These are phyloP conservation scores for Colletotrichum lupini DNA, from an alignment of 2,329 filamentous ascomycete genomes.

Conservation along the genomic window DNA sequence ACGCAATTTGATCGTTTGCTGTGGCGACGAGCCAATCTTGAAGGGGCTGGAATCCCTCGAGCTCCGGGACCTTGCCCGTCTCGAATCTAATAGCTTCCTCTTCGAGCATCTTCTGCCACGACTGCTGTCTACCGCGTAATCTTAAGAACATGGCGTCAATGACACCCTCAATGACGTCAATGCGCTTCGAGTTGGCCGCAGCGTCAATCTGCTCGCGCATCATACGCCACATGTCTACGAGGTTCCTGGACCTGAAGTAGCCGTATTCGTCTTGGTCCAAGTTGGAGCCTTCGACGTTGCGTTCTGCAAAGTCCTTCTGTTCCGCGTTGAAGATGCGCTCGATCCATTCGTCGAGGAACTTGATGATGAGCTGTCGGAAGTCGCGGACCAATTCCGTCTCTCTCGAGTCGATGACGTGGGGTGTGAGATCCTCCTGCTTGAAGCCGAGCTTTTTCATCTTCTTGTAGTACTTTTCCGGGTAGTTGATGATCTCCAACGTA, in stretches of 20 bases:
- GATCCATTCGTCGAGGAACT: constrained; percentile 97
- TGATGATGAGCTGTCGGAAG: constrained; percentile 95
- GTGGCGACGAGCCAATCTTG: constrained; percentile 98
- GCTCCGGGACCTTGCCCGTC: constrained; percentile 60
- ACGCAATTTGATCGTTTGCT: constrained; percentile 98
- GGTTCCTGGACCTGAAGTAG: constrained; percentile 90
- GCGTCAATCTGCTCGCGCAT: constrained; percentile 90
- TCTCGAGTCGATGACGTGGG: constrained; percentile 90
- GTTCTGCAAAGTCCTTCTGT: constrained; percentile 81
- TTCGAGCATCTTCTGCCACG: constrained; percentile 89
- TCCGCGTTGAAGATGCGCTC: constrained; percentile 90
- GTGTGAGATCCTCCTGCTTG: constrained; percentile 77
- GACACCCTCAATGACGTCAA: constrained; percentile 93
- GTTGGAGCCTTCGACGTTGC: constrained; percentile 78
- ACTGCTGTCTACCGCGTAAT: constrained; percentile 82
- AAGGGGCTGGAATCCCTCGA: constrained; percentile 79
- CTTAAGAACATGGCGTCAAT: constrained; percentile 95
- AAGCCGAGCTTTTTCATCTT: constrained; percentile 95
- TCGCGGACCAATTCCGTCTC: constrained; percentile 92
- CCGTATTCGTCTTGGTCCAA: constrained; percentile 90
- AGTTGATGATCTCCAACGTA: constrained; percentile 91
- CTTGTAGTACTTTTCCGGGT: constrained; percentile 94
- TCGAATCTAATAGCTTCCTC: constrained; percentile 84
- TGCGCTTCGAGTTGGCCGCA: constrained; percentile 84
- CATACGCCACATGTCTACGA: constrained; percentile 98